Base-by-base conservation (phyloP, 495 filamentous ascomycete species). In the Astrothelium macrocarpum region DNA sequence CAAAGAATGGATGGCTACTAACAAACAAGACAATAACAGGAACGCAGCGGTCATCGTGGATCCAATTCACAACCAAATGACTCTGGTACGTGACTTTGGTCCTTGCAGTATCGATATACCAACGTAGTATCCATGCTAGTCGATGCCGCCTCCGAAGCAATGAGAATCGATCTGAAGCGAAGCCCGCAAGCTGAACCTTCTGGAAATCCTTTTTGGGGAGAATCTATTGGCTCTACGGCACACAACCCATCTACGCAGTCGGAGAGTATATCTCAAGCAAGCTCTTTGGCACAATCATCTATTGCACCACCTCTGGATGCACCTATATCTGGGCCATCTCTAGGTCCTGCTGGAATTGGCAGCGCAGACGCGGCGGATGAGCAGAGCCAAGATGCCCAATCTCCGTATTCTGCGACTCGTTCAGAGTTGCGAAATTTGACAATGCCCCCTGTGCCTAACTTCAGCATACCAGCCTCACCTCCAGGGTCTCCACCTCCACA, bases 401-500 rank as follows among this genome's bases (percentile, higher is more conserved):
- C 89, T 0, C 89, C 89, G 0, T 90, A 93, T 72, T 82, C 87
- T 12, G 69, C 81, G 29, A 81, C 80, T 25, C 86, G 89, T 62
- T 75, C 81, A 20, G 74, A 87, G 2, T 76, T 96, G 20, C 91
- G 86, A 66, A 84, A 90, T 67, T 80, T 97, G 31, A 97, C 94
- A 5, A 81, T 97, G 14, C 93, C 94, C n/a, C 79, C 90, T 1
- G 67, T 86, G 1, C 87, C 90, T 9, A 87, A 90, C 74, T 80
- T 90, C 69, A 80, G 85, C 56, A 95, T 97, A 65, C 94, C 94
- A 20, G 81, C 82, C 2, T 95, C 93, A 0, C 94, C 94, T 0
- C 88, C 90, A 0, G 86, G 86, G 20, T 87, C 89, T 16, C 90
- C 91, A 1, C 75, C 84, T 9, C 76, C 81, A 1, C 72, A 74